These are phyloP conservation scores for Endoconidiophora polonica DNA, from an alignment of 2,329 filamentous ascomycete species.

Conservation along the genomic window DNA sequence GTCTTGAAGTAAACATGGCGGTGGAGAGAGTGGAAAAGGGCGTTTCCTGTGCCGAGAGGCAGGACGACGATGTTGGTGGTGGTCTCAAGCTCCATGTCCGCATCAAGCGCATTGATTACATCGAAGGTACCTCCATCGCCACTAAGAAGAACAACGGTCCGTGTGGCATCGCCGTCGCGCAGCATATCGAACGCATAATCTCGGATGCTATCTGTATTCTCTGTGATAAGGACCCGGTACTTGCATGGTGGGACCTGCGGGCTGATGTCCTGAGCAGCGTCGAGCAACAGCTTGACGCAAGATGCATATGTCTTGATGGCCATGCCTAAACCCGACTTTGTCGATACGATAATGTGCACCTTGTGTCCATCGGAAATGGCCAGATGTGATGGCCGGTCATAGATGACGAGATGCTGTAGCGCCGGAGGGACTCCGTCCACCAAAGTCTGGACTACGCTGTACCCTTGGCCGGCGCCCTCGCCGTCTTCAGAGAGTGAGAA, in stretches of 20 bases:
- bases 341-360: constrained; percentile 52
- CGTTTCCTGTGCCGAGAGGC: constrained; percentile 50
- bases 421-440: constrained; percentile 18
- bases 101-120: constrained; percentile 45
- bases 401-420: constrained; percentile 14
- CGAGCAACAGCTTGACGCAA: too few relatives aligned
- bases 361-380: constrained; percentile 14
- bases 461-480: constrained; percentile 10
- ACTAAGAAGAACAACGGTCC: constrained; percentile 61
- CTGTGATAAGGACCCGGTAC: constrained; percentile 45
- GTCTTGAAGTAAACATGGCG: constrained; percentile 33
- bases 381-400: constrained; percentile 5
- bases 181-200: constrained; percentile 37
- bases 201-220: constrained; percentile 44
- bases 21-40: constrained; percentile 45
- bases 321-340: constrained; percentile 43
- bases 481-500: constrained; percentile 3
- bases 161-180: constrained; percentile 12
- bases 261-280: constrained; percentile 1
- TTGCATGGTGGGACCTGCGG: constrained; percentile 12
- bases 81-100: neutral
- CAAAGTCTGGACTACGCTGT: constrained; percentile 9
- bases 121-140: constrained; percentile 82
- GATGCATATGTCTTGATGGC: constrained; percentile 20
- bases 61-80: constrained; percentile 34